Base-by-base conservation (phyloP, 228 moss, liverwort and hornwort species). In the Sphagnum fallax region DNA sequence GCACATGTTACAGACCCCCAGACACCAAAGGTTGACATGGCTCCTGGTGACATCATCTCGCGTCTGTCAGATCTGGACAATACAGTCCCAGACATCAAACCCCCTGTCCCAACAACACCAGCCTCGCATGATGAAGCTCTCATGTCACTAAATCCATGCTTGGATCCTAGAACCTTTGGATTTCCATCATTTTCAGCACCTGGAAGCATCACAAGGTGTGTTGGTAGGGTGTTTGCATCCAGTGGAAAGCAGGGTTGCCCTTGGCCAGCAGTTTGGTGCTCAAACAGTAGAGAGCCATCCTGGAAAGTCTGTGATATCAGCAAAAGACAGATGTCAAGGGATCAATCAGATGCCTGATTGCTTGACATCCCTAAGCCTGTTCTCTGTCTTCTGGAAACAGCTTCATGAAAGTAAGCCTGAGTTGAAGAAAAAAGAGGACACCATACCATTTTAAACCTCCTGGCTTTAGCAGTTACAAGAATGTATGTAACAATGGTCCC, bases 241-340 rank as follows among this genome's bases (percentile, higher is more conserved):
- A 78, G 79, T 51, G 82, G 70, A 66, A 72, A 70, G 53, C 90
- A 90, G 68, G 74, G 68, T 49, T 81, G 87, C 61, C 80, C 82
- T 73, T 81, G 82, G 69, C 89, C 87, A 66, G 93, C 91, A 79
- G 75, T 87, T 73, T 80, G 90, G 73, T 93, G 93, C 88, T 97
- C 93, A 83, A 90, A 79, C 60, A 97, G 87, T 60, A 90, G 85
- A 79, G 69, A 76, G 50, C 71, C 77, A 63, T 84, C 93, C 81
- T 87, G 88, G 79, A 68, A 49, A 16, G 72, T 77, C 78, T 65
- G 81, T 62, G 15, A 74, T 68, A 76, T 73, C 84, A 84, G 7
- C 67, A 76, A 80, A 71, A 83, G 67, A 71, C 73, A 65, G 75
- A 77, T 68, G 67, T 68, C 74, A 83, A 48, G 15, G 11, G 15